Evolutionary conservation across 306 rosid genomes (phyloP), one percentile per base, ranked within the genome.

Genomic region (Inga leiocalycina): DNA sequence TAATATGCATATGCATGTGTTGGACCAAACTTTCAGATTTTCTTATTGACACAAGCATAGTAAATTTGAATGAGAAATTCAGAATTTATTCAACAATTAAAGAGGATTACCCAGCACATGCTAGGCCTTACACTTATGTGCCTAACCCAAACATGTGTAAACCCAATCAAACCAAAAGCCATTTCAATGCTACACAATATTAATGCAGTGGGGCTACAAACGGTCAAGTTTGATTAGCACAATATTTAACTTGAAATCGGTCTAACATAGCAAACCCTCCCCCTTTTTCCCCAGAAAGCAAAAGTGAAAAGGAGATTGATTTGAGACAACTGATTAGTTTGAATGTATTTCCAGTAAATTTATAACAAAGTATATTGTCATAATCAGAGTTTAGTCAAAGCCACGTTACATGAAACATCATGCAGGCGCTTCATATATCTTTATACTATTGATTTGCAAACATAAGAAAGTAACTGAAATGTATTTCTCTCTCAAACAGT

Each of bases 381-480:
- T 56, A 4, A 45, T 39, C 41, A 68, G 27, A 81, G 67, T 46
- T 49, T 16, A 66, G 39, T 10, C 76, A 65, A 69, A 69, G 24
- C 32, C 74, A 77, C 43, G 56, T n/a, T 30, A 3, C 59, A 51
- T 49, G 72, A 68, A 66, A 37, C 72, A 65, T 65, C 71, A 65
- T 43, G 16, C 20, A 22, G 74, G 54, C 13, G 30, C 51, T 68
- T 76, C 22, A 19, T 41, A 67, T 62, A 41, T 62, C 41, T 54
- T n/a, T 48, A 44, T 39, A 59, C 24, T 22, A 34, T 15, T n/a
- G 61, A 51, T 51, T 56, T 14, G 16, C 17, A 59, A 39, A 39
- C 24, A 35, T 41, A 59, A 32, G 62, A 52, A 54, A 61, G 10
- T 15, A 43, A 43, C 16, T 14, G 32, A 62, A 24, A 27, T 77